Base-by-base conservation (phyloP, 192 early-diverging fungal genomes). In the Nowakowskiella sp. region DNA sequence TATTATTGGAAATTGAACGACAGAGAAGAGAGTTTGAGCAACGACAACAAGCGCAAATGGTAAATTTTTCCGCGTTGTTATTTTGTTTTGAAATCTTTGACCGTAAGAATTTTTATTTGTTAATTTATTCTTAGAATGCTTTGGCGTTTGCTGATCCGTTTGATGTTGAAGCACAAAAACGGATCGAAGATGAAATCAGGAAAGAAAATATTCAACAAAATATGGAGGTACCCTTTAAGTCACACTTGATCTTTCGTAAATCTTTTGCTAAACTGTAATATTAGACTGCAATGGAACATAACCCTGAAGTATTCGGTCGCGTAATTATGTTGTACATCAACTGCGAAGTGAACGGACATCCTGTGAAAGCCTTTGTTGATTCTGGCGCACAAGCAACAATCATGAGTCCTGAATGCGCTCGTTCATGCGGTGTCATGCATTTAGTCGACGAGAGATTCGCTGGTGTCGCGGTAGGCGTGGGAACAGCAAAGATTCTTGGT, bases 311-410 rank as follows among this genome's bases (percentile, higher is more conserved):
- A 3, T 99, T 99, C 76, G 91, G 85, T 13, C 66, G 82, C 16
- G 88, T 82, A 68, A 80, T 85, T 1, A 90, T 94, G 84, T 80
- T 99, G 22, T 99, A 95, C 65, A 86, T 99, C 23, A 66, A 86
- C 57, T 81, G 81, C 10, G 74, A 87, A 61, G 88, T 99, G 43
- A 99, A 99, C 67, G 85, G 85, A n/a, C 73, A 77, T 31, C 80
- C 80, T 0, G 66, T 96, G 10, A 92, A 93, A 58, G 92, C 95
- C 0, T 83, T 99, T 67, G 91, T 99, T 0, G 95, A 99, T 61
- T 93, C 92, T 21, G 95, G 94, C 4, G 95, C 95, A 6, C 94
- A 97, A 51, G 85, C 83, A 16, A 97, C 94, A 1, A 90, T 99
- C 22, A 75, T 78, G 72, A 90, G 77, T 76, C 78, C 69, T 66